These are phyloP conservation scores for Lactarius evosmus DNA, from an alignment of 768 basidiomycete genomes.

Conservation along the genomic window DNA sequence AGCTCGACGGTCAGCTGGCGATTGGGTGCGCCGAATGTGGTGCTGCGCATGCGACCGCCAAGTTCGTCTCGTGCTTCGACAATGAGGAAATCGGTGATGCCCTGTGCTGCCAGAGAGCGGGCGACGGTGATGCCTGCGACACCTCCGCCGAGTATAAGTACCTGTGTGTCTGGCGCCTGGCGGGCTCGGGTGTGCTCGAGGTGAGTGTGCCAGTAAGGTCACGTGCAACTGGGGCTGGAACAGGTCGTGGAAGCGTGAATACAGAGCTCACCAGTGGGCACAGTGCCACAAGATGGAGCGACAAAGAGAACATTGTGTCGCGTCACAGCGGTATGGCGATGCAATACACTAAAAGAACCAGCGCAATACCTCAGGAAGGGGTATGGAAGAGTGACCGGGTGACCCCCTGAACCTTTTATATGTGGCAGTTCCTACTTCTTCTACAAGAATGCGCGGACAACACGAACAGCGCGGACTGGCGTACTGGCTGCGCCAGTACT, in stretches of 20 bases:
- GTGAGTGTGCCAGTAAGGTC: background rate
- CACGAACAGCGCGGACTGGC: no score
- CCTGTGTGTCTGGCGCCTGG: constrained; percentile 30
- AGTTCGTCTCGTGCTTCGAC: constrained; percentile 52
- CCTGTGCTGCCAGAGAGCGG: constrained; percentile 50
- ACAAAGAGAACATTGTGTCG: background rate
- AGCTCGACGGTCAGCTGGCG: constrained; percentile 45
- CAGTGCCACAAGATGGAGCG: background rate
- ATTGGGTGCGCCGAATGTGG: constrained; percentile 40
- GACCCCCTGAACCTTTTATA: no score
- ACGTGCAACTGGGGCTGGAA: background rate
- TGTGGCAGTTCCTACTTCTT: no score
- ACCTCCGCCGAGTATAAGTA: constrained; percentile 63
- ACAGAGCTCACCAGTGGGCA: background rate
- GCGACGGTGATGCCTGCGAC: constrained; percentile 62
- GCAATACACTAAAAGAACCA: no score
- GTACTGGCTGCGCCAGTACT: no score
- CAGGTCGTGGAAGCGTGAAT: background rate
- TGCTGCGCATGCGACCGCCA: constrained; percentile 52
- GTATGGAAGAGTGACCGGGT: background rate
- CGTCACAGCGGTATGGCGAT: no score
- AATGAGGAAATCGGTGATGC: constrained; percentile 54
- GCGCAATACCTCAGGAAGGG: no score
- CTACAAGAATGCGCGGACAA: no score
- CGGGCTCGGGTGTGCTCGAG: background rate